Evolutionary conservation across 306 rosid genomes (phyloP), one percentile per base, ranked within the genome.

Genomic region (Citrullus mucosospermus): DNA sequence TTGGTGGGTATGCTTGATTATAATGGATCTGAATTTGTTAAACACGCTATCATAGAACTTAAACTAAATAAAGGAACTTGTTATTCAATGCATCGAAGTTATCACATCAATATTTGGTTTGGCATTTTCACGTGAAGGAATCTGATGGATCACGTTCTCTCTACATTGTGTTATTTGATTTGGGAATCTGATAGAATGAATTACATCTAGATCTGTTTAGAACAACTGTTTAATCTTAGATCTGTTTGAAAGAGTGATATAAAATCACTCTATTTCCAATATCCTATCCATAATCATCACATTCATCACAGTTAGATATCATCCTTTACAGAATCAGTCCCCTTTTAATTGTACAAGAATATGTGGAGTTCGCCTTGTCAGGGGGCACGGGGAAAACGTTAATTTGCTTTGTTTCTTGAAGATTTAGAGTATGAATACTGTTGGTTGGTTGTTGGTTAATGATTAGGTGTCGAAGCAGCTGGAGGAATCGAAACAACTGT

Each of bases 381-480:
- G 2, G 56, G 16, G 16, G 6, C 14, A 53, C 18, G 22, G 0
- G 56, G 2, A 55, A 14, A 20, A 13, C 56, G 12, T 38, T 5
- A 16, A 38, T 48, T 48, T 11, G 16, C 25, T 38, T 57, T 39
- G 13, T 61, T 77, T 22, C 30, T 59, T 2, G 20, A 22, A 62
- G 39, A 44, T 25, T 14, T 17, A 2, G 54, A 22, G 38, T 28
- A 17, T 46, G 9, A 20, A 10, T 48, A 50, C 20, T 41, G 41
- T 72, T 28, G 1, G 6, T 34, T 73, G 6, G 20, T 6, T 59
- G 78, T 69, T 80, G 36, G 13, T 43, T 84, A 39, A 53, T 82
- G 61, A 68, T 78, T 79, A 94, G 98, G 89, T 94, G 62, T 88
- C 96, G 18, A 91, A 81, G 82, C 91, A 91, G 66, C 88, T 94